Evolutionary conservation across 495 filamentous ascomycete species (phyloP).

Genomic region (Hypomontagnella monticulosa): DNA sequence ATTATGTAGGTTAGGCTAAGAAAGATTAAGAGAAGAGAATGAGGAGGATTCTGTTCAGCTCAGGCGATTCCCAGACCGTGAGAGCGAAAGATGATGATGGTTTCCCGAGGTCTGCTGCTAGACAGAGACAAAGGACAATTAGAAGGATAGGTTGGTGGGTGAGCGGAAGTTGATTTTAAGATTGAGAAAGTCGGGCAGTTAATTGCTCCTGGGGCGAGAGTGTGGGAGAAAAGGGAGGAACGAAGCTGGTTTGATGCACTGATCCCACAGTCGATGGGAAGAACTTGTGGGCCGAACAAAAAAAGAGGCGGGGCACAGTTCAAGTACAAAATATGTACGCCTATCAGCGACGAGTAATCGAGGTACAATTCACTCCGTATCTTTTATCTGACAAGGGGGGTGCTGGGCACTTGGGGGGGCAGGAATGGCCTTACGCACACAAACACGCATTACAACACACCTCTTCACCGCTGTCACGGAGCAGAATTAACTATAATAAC

Average conservation of each 20-base stretch:
- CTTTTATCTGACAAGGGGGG: constrained; percentile 20
- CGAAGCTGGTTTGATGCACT: constrained; percentile 44
- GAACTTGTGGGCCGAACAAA: constrained; percentile 50
- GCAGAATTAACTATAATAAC: constrained; percentile 2
- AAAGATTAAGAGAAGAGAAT: constrained; percentile 49
- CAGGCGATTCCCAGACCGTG: constrained; percentile 57
- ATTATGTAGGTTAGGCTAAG: constrained; percentile 55
- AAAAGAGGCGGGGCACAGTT: constrained; percentile 44
- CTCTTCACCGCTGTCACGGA: constrained; percentile 32
- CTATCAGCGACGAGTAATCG: constrained; percentile 21
- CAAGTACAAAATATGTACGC: constrained; percentile 36
- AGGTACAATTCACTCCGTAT: constrained; percentile 21
- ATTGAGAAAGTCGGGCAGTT: constrained; percentile 50
- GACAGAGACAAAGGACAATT: constrained; percentile 44
- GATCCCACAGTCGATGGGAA: constrained; percentile 42
- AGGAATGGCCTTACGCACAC: constrained; percentile 34
- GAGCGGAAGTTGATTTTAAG: constrained; percentile 62
- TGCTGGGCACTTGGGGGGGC: neutral
- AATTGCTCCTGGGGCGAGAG: constrained; percentile 41
- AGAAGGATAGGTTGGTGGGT: constrained; percentile 56
- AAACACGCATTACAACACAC: constrained; percentile 18
- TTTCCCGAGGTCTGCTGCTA: constrained; percentile 46
- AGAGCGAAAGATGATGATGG: constrained; percentile 49
- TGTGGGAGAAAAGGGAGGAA: constrained; percentile 46
- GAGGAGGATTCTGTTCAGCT: constrained; percentile 46